Evolutionary conservation across 2,329 filamentous ascomycete genomes (phyloP), one percentile per base, ranked within the genome.

Genomic region (Sporothrix brasiliensis): DNA sequence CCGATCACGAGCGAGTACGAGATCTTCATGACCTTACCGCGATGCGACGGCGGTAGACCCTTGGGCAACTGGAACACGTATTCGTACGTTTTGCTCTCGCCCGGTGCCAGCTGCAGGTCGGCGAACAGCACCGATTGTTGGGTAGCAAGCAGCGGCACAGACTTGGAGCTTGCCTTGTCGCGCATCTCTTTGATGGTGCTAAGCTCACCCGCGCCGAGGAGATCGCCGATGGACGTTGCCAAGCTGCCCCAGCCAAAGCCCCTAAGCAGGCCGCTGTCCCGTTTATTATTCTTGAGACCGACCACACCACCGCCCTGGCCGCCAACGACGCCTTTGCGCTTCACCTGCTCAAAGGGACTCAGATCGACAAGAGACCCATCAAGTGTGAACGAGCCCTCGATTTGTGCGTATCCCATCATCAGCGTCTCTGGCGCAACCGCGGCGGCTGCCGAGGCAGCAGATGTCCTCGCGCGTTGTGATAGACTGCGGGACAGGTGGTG

Each of bases 381-480:
- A 7, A 99, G 82, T 0, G 89, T 93, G 75, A 99, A 99, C 0
- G 92, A 94, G 4, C 95, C 95, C 79, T 93, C 92, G 2, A 98
- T 88, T 76, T 99, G 95, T 2, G 92, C 94, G 80, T 97, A 99
- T 0, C 94, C 95, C 95, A 99, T 99, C 89, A 99, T 96, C 69
- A 99, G 82, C 1, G 91, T 90, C 78, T 98, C 94, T 0, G 92
- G 89, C 52, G 83, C 78, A 13, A 24, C 47, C 0, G 70, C 73
- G 0, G 69, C 70, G 3, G 71, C 70, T 6, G 68, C 67, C 2
- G 69, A 58, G 3, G 69, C 61, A 1, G 70, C 58, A 2, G 69
- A 56, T 10, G 66, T 72, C 44, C 69, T 50, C 0, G 69, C 71
- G 27, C 67, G 63, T 75, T 81, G 84, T 47, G 82, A 78, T 67